These are phyloP conservation scores for Celoporthe dispersa DNA, from an alignment of 2,329 filamentous ascomycete genomes.

Conservation along the genomic window DNA sequence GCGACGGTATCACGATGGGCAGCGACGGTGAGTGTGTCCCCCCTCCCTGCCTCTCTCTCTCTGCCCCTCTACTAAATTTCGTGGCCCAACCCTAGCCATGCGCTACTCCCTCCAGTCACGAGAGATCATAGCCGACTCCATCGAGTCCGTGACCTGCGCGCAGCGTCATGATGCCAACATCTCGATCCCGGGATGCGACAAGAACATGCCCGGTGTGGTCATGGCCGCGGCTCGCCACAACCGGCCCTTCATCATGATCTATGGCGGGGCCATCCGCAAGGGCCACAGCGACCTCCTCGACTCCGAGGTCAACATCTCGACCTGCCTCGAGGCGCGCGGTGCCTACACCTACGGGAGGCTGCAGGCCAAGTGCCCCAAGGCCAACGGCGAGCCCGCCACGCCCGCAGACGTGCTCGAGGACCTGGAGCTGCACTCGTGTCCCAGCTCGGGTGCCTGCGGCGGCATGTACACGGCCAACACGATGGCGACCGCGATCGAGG, in stretches of 20 bases:
- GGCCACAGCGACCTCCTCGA: slow-evolving; percentile 80
- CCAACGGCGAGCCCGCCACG: slow-evolving; percentile 57
- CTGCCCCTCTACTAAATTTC: neutral
- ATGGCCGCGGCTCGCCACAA: slow-evolving; percentile 94
- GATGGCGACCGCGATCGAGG: slow-evolving; percentile 75
- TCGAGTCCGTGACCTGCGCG: slow-evolving; percentile 90
- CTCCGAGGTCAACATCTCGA: slow-evolving; percentile 83
- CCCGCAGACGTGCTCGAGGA: slow-evolving; percentile 89
- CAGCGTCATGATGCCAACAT: slow-evolving; percentile 94
- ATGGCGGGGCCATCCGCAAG: slow-evolving; percentile 87
- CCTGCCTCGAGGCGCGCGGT: slow-evolving; percentile 85
- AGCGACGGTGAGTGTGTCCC: slow-evolving; percentile 69
- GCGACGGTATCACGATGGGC: slow-evolving; percentile 94
- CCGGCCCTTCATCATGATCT: slow-evolving; percentile 92
- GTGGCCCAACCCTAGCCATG: slow-evolving; percentile 67
- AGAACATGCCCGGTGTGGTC: slow-evolving; percentile 94
- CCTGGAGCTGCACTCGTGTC: slow-evolving; percentile 91
- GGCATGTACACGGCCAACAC: slow-evolving; percentile 85
- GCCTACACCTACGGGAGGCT: slow-evolving; percentile 80
- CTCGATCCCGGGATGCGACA: slow-evolving; percentile 91
- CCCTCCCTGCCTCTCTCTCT: slow-evolving; percentile 6
- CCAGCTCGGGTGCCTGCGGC: slow-evolving; percentile 80
- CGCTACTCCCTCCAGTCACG: slow-evolving; percentile 87
- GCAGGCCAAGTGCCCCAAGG: slow-evolving; percentile 68
- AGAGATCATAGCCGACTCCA: slow-evolving; percentile 91